Base-by-base conservation (phyloP, 306 rosid species). In the Fragaria nilgerrensis region DNA sequence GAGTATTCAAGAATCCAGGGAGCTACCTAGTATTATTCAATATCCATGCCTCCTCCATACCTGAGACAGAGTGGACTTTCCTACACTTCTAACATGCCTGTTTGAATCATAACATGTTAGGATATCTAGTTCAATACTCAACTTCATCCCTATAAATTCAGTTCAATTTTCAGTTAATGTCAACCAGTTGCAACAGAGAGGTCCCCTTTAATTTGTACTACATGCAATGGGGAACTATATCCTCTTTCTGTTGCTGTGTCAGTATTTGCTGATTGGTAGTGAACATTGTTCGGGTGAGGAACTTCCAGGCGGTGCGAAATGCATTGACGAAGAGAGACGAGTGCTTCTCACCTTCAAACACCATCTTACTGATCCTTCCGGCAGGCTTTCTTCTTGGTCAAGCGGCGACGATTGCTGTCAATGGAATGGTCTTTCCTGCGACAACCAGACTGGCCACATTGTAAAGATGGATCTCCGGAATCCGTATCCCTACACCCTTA, bases 331-430 rank as follows among this genome's bases (percentile, higher is more conserved):
- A 9, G 83, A 88, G 53, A 32, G 34, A 32, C 34, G 34, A 32
- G 34, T 32, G 34, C 4, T 32, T 32, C n/a, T n/a, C n/a, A n/a
- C 34, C 34, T 88, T 83, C 62, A 88, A 68, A 68, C 32, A 53
- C 32, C 86, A 85, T 39, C 76, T n/a, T 36, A 3, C 65, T 7
- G 89, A 88, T 83, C 84, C 78, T 13, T 36, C 12, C 0, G 76
- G 70, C 9, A 43, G 74, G 25, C 77, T 88, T 23, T 84, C 74
- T 27, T 88, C 85, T 3, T 83, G 66, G 66, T 3, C 29, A 0
- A 34, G 66, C 4, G 8, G 14, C 16, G 15, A 59, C 7, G 5
- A 59, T 0, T 59, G 66, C 66, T 59, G 66, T 12, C 37, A 12
- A 59, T 59, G 66, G 66, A 59, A 23, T 25, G 66, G 66, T 15